A percentile compares a stretch with the other conserved stretches of the same genome.
Conservation (phyloP, 2,329 filamentous ascomycete genomes). For the Chaetomium sp. region DNA sequence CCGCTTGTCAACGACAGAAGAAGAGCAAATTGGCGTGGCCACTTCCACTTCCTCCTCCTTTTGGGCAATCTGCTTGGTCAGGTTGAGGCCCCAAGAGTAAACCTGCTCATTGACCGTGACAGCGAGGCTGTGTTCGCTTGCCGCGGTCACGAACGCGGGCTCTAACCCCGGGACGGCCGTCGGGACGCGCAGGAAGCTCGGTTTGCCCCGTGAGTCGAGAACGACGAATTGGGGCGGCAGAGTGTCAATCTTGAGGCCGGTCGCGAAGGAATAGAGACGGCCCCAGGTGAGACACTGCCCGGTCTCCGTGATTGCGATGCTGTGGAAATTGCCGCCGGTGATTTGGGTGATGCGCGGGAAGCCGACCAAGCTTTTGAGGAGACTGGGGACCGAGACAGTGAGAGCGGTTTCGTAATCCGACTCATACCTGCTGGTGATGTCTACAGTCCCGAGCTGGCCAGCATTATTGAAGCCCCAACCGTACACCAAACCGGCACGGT, state of each 20-base stretch:
- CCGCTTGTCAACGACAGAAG: constrained; percentile 65
- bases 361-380: constrained; percentile 2
- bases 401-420: constrained; percentile 1
- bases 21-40: constrained; percentile 61
- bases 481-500: constrained; percentile 62
- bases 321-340: constrained; percentile 64
- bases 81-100: constrained; percentile 73
- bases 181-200: constrained; percentile 64
- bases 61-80: constrained; percentile 71
- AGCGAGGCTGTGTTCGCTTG: constrained; percentile 66
- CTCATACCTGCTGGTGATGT: constrained; percentile 39
- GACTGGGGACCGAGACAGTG: constrained; percentile 2
- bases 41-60: constrained; percentile 68
- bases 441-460: constrained; percentile 58
- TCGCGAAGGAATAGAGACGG: constrained; percentile 36
- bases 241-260: constrained; percentile 42
- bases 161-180: constrained; percentile 50
- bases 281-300: constrained; percentile 55
- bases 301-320: constrained; percentile 51
- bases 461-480: constrained; percentile 85
- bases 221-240: constrained; percentile 51
- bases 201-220: constrained; percentile 54
- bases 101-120: constrained; percentile 61
- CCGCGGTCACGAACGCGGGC: constrained; percentile 53
- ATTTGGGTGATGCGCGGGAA: constrained; percentile 9